Percentiles rank a stretch among this genome's conserved stretches.
phyloP scores from a whole-genome alignment of 495 filamentous ascomycete species.

The Hypomontagnella submonticulosa region DNA sequence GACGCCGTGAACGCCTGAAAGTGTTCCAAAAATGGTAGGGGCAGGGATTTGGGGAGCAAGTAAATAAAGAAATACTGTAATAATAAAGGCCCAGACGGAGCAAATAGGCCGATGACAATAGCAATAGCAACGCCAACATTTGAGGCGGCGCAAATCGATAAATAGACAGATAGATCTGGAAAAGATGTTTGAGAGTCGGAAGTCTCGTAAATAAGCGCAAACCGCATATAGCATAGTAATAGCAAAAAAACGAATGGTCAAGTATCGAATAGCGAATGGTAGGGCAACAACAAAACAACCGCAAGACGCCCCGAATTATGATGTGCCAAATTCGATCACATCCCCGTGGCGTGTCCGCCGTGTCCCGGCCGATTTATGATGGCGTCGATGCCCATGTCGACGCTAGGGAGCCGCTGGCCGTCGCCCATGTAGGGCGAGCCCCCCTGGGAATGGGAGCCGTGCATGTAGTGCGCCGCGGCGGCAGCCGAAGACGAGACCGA shows the following conservation, averaged over 20 bases:
- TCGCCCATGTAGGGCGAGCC: slow-evolving; percentile 60
- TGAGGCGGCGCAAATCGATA: too few species aligned
- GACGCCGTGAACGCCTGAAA: slow-evolving; percentile 39
- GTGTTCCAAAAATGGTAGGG: slow-evolving; percentile 2
- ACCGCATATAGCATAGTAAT: slow-evolving; percentile 1
- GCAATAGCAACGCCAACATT: too few species aligned
- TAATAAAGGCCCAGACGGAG: background rate
- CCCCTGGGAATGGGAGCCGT: slow-evolving; percentile 54
- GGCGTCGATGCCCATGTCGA: slow-evolving; percentile 67
- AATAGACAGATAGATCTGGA: background rate
- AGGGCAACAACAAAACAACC: too few species aligned
- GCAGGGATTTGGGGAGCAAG: slow-evolving; percentile 6
- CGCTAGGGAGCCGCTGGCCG: slow-evolving; percentile 60
- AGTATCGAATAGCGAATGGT: background rate
- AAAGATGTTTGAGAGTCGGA: slow-evolving; percentile 2
- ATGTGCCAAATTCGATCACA: slow-evolving; percentile 16
- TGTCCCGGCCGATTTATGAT: slow-evolving; percentile 62
- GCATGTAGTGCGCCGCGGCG: slow-evolving; percentile 51
- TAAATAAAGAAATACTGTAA: slow-evolving; percentile 5
- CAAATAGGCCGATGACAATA: background rate
- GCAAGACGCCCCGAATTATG: background rate
- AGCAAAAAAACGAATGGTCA: slow-evolving; percentile 17
- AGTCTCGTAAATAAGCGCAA: slow-evolving; percentile 5
- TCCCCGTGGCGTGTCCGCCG: slow-evolving; percentile 30
- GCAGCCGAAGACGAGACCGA: slow-evolving; percentile 44